Percentiles rank a stretch among this genome's conserved stretches.
These are phyloP conservation scores for Brassica rapa DNA, from an alignment of 345 rosid species.

Conservation along the genomic window DNA sequence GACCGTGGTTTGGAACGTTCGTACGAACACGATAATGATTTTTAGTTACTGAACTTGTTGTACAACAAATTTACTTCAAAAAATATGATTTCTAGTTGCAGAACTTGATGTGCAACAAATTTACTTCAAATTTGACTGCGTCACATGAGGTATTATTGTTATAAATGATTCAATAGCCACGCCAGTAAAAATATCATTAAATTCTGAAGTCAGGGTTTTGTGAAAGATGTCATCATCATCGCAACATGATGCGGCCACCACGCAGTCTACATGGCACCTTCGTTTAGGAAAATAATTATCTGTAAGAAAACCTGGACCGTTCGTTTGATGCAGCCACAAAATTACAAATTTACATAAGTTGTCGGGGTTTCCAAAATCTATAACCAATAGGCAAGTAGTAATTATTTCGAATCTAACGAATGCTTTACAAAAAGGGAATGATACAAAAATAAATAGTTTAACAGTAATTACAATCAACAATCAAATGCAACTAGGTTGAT, in stretches of 20 bases:
- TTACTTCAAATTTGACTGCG: not conserved
- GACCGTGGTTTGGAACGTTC: not conserved
- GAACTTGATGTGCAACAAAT: not conserved
- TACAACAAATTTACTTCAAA: not conserved
- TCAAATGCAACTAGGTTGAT: not conserved
- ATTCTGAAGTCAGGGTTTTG: not conserved
- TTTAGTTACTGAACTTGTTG: not conserved
- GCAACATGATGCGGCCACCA: conserved; percentile 29
- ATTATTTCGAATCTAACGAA: not conserved
- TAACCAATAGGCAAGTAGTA: conserved; percentile 7
- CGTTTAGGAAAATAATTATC: not conserved
- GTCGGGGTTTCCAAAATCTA: conserved; percentile 11
- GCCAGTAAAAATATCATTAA: not conserved
- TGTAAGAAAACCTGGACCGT: conserved; percentile 31
- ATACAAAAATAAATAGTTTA: not conserved
- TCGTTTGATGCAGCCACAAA: conserved; percentile 21
- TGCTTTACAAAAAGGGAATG: conserved; percentile 1
- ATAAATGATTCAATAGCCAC: not conserved
- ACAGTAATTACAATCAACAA: not conserved
- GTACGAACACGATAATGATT: not conserved
- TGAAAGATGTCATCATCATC: conserved; percentile 36
- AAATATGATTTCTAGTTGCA: not conserved
- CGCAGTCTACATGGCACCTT: conserved; percentile 13
- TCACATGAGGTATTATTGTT: not conserved
- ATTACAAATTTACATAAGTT: conserved; percentile 18